Evolutionary conservation across 2,329 filamentous ascomycete genomes (phyloP), one percentile per base, ranked within the genome.

Genomic region (Fusarium chlamydosporum): DNA sequence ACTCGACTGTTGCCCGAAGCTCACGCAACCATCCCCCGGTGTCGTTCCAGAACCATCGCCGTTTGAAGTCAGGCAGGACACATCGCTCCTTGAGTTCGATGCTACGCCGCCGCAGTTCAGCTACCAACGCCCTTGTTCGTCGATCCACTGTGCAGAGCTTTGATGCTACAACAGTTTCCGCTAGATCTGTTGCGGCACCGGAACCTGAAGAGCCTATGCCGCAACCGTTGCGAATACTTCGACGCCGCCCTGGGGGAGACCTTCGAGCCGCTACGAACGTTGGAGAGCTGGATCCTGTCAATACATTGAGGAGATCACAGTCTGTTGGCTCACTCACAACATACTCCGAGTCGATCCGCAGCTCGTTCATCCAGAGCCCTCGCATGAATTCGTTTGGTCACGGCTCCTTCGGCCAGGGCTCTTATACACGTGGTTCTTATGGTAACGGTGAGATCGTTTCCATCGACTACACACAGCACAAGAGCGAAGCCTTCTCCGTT

Each of bases 201-300:
- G 82, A 82, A 8, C 80, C 67, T 8, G 73, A 63, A 53, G 62
- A 68, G 10, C 51, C 83, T 3, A 76, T 84, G 47, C 83, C 86
- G 2, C 80, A 81, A 20, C 88, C 88, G n/a, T 79, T 87, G 8
- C 86, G 89, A 43, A 83, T 90, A 41, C 83, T 96, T 65, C 86
- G 92, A 63, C 84, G 92, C 75, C 85, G 90, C 15, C 92, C 92
- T 8, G 92, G 92, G 47, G 92, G 92, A 34, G 89, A 95, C 76
- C 79, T 96, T 47, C 86, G 90, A 65, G 90, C 89, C 16, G 90
- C 87, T 37, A 85, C 85, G 18, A 90, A 90, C 61, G 86, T 90
- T 31, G 86, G 86, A 40, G 89, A 92, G 33, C 76, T 90, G 5
- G 86, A 89, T 45, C 75, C 79, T 10, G 74, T 79, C 15, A 38